A percentile compares a stretch with the other conserved stretches of the same genome.
Evolutionary conservation across 2,329 filamentous ascomycete species (phyloP).

Genomic region (Zymoseptoria passerinii): DNA sequence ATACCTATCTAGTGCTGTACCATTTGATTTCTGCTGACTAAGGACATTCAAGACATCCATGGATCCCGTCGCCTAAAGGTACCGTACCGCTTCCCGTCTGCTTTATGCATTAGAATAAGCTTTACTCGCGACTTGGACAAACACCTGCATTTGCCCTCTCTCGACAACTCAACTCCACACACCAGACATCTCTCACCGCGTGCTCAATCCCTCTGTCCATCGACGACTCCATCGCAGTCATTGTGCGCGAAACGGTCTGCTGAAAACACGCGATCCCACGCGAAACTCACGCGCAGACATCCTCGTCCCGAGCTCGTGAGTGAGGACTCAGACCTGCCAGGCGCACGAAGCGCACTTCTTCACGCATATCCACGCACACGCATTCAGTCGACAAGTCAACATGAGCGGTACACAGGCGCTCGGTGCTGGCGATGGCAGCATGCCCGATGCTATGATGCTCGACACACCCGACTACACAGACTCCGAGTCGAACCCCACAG

Average conservation of each 20-base stretch:
- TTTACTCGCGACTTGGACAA: background rate
- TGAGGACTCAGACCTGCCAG: constrained; percentile 3
- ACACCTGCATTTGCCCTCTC: background rate
- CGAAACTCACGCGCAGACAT: constrained; percentile 7
- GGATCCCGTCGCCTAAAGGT: too few species aligned
- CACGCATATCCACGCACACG: background rate
- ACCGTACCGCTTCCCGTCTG: background rate
- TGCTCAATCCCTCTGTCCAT: background rate
- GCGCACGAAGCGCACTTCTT: background rate
- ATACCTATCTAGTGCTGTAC: too few species aligned
- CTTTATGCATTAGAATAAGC: background rate
- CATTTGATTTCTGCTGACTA: too few species aligned
- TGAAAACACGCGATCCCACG: background rate
- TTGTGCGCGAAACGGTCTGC: constrained; percentile 2
- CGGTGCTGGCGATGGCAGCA: constrained; percentile 26
- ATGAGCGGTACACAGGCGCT: constrained; percentile 20
- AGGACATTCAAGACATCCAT: too few species aligned
- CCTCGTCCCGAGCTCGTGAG: constrained; percentile 1
- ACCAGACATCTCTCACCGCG: constrained; percentile 2
- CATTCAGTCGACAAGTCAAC: background rate
- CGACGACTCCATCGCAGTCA: constrained; percentile 1
- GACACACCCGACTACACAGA: constrained; percentile 59
- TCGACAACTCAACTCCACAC: background rate
- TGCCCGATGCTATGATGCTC: constrained; percentile 33
- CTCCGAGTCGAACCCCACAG: constrained; percentile 58